Conservation (phyloP, 768 basidiomycete genomes). For the Mycena capillaripes region DNA sequence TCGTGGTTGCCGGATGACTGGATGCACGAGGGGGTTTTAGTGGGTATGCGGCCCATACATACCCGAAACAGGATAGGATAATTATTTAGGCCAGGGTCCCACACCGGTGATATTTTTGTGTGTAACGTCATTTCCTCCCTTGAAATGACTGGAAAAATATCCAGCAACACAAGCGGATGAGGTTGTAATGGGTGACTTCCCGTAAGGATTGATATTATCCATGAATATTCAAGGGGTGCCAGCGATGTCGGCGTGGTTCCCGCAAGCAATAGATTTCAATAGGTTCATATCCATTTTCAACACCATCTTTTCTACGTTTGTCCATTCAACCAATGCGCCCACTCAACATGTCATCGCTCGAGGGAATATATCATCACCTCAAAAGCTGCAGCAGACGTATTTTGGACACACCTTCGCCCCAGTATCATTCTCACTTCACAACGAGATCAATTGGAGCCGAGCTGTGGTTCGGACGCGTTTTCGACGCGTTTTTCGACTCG, state of each 20-base stretch:
- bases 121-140: too few relatives aligned
- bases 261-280: not conserved
- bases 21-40: too few relatives aligned
- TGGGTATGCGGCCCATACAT: too few relatives aligned
- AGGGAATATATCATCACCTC: not conserved
- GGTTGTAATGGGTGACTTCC: not conserved
- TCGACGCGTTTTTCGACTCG: too few relatives aligned
- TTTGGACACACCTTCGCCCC: not conserved
- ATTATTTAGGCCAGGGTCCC: too few relatives aligned
- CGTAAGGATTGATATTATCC: slow-evolving; percentile 1
- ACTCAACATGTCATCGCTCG: not conserved
- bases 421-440: not conserved
- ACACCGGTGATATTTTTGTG: too few relatives aligned
- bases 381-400: not conserved
- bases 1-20: too few relatives aligned
- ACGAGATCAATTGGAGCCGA: not conserved
- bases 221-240: not conserved
- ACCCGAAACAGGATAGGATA: too few relatives aligned
- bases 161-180: too few relatives aligned
- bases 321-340: not conserved
- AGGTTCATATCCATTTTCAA: not conserved
- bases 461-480: not conserved
- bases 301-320: not conserved
- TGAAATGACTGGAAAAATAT: too few relatives aligned
- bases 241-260: slow-evolving; percentile 2